Conservation (phyloP, 768 basidiomycete genomes). For the Holtermannia corniformis region DNA sequence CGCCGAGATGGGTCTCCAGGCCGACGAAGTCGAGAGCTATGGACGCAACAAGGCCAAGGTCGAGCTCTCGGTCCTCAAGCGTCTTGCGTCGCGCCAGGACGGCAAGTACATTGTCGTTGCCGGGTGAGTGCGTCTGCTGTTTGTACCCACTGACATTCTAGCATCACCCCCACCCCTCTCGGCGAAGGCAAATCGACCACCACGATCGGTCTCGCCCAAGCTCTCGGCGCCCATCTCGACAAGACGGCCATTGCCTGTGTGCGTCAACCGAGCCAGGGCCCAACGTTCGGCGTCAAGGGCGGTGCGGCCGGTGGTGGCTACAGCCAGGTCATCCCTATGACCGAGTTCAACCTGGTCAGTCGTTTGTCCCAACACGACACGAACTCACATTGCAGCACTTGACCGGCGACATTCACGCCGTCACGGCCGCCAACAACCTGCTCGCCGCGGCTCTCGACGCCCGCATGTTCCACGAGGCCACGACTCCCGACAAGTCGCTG, state of each 20-base stretch:
- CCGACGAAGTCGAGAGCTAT: conserved; percentile 83
- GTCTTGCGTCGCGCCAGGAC: conserved; percentile 71
- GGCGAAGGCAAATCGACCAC: conserved; percentile 99
- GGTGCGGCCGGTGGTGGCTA: conserved; percentile 98
- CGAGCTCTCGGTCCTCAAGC: conserved; percentile 75
- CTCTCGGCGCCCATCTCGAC: conserved; percentile 84
- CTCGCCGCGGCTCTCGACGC: conserved; percentile 94
- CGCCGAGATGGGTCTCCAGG: conserved; percentile 72
- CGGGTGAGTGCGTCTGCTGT: too few species aligned
- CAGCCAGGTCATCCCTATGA: conserved; percentile 98
- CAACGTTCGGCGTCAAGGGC: conserved; percentile 98
- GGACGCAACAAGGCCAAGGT: conserved; percentile 97
- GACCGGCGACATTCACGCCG: conserved; percentile 87
- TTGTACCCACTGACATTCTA: too few species aligned
- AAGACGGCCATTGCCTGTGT: conserved; percentile 93
- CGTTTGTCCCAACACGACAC: conserved; percentile 47
- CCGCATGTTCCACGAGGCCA: conserved; percentile 94
- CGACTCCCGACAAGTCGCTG: conserved; percentile 88
- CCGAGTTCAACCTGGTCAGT: conserved; percentile 91
- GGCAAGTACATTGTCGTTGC: conserved; percentile 96
- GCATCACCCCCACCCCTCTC: conserved; percentile 91
- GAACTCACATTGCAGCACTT: conserved; percentile 13
- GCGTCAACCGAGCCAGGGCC: conserved; percentile 95
- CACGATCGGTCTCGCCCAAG: conserved; percentile 92
- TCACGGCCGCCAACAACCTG: conserved; percentile 93